Conservation (phyloP, 257 asterid species). For the Verbascum thapsus region DNA sequence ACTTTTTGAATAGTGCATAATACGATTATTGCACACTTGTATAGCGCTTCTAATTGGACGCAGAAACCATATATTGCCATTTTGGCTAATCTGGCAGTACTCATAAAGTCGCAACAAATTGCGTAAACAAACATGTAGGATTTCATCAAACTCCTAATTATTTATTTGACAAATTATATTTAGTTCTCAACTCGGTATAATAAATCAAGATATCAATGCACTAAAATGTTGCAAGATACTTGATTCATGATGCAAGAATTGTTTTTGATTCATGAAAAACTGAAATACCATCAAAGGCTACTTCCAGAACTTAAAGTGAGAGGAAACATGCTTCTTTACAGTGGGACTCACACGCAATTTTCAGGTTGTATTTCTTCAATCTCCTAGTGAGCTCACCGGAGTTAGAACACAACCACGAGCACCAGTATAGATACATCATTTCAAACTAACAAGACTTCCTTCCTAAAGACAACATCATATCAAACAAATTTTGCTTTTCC, state of each 20-base stretch:
- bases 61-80: no score
- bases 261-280: background rate
- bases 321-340: background rate
- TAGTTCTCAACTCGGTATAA: background rate
- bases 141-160: background rate
- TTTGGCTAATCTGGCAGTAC: conserved; percentile 2
- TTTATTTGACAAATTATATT: background rate
- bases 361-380: conserved; percentile 20
- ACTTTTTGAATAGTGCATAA: no score
- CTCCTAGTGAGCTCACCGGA: background rate
- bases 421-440: no score
- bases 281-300: background rate
- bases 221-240: background rate
- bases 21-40: background rate
- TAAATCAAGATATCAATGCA: background rate
- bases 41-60: background rate
- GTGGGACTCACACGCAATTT: background rate
- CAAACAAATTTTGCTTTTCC: no score
- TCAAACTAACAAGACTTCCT: no score
- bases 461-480: no score
- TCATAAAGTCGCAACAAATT: conserved; percentile 3
- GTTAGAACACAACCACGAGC: no score
- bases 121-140: conserved; percentile 1
- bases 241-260: background rate
- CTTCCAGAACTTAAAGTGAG: background rate